Base-by-base conservation (phyloP, 140 eudicot species). In the Flaveria floridana region DNA sequence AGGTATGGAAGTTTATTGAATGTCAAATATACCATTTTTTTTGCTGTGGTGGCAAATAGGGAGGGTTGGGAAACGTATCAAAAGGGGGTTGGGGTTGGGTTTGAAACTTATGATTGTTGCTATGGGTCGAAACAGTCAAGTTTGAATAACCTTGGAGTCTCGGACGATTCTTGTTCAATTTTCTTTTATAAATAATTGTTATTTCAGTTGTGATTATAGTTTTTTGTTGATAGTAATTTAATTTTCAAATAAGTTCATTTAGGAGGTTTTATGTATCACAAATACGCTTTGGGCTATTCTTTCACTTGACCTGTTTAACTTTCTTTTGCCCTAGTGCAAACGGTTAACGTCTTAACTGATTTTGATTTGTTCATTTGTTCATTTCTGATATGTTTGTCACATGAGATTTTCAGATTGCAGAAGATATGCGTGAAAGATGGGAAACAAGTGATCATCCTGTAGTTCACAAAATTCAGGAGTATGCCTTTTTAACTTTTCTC, bases 371-470 rank as follows among this genome's bases (percentile, higher is more conserved):
- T 68, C 4, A 3, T 56, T 42, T 2, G 66, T 70, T 68, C 4
- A 4, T 62, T 69, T 44, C 55, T 73, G 42, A 72, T 53, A 25
- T 65, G 1, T 58, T 75, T 74, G 20, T 68, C 47, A 19, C 57
- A 28, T 74, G 78, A 50, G 65, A 11, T 79, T 80, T 62, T 42
- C 91, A 90, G 99, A 76, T 90, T 57, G 99, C 92, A 18, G 99
- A 94, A 76, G 97, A 94, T 76, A 78, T 94, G 83, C 81, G 91
- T 76, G 99, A 94, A 80, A 84, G 87, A 84, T 91, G 96, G 95
- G 97, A 94, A 74, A 89, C 97, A 56, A 86, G 90, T 79, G 99
- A 94, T 87, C 85, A 85, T 85, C 99, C 96, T 70, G 92, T 91
- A 59, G 96, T 94, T 55, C 89, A 88, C 78, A 94, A 94, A 73